Conservation (phyloP, 2,329 filamentous ascomycete species). For the Alternaria atra region DNA sequence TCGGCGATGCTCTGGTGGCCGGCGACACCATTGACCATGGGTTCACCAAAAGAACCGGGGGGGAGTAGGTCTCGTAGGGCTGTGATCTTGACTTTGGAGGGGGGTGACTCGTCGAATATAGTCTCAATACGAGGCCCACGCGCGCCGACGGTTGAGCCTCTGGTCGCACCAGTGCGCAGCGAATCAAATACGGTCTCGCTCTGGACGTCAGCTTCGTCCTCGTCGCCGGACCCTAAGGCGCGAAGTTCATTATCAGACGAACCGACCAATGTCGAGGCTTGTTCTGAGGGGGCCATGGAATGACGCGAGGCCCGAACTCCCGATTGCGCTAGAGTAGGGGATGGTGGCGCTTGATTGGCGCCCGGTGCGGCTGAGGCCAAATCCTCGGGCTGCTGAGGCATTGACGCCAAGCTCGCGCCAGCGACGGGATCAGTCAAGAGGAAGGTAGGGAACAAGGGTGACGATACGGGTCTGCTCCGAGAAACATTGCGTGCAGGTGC, state of each 20-base stretch:
- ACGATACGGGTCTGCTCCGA: constrained; percentile 25
- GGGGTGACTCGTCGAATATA: constrained; percentile 81
- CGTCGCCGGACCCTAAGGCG: constrained; percentile 72
- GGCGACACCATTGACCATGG: constrained; percentile 41
- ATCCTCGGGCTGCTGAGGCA: constrained; percentile 44
- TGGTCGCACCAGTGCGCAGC: constrained; percentile 73
- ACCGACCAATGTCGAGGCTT: constrained; percentile 71
- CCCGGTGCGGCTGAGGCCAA: constrained; percentile 38
- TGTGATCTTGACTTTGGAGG: constrained; percentile 54
- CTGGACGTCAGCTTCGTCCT: constrained; percentile 80
- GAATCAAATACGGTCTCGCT: constrained; percentile 83
- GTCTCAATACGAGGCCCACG: constrained; percentile 77
- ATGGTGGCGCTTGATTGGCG: constrained; percentile 48
- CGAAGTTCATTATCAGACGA: constrained; percentile 72
- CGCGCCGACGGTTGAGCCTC: constrained; percentile 67
- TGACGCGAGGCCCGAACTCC: constrained; percentile 58
- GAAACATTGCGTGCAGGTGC: constrained; percentile 22
- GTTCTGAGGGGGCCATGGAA: constrained; percentile 67
- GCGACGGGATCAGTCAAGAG: constrained; percentile 25
- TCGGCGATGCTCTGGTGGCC: constrained; percentile 58
- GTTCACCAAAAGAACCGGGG: constrained; percentile 55
- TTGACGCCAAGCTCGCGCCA: constrained; percentile 38
- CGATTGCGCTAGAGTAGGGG: constrained; percentile 46
- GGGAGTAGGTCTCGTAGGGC: constrained; percentile 60
- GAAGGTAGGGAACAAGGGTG: constrained; percentile 35